Base-by-base conservation (phyloP, 2,329 filamentous ascomycete species). In the Monilinia polystroma region DNA sequence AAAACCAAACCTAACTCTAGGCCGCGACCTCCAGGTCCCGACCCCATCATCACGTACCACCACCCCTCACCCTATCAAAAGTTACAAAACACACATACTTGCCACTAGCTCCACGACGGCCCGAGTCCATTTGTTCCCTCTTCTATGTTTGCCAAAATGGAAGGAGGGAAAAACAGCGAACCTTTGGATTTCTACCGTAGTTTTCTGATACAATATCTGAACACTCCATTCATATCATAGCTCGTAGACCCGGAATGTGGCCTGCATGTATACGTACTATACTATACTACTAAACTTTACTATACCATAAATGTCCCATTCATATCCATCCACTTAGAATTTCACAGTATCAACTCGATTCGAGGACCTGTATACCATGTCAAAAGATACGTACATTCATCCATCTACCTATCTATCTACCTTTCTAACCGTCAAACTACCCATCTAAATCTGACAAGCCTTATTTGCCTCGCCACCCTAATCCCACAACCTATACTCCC, bases 61-160 rank as follows among this genome's bases (percentile, higher is more conserved):
- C 29, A 60, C 58, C 47, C 32, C 58, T 60, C 58, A 51, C 20
- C 58, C 58, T 26, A 60, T 49, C 45, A 60, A 60, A 49, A 60
- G 12, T n/a, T 60, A 26, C 45, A 7, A 29, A 60, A 49, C n/a
- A 16, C 43, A 12, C 29, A 4, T 2, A 38, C 29, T 38, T 60
- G 58, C 29, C 58, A 60, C 58, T 29, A 29, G 58, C n/a, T 60
- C 58, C 58, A 29, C 18, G 47, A 23, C 58, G 58, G 58, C 58
- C 58, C 58, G 58, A 60, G 29, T 45, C 29, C 3, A 51, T 47
- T 11, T 26, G 11, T 51, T 49, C 11, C 20, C 11, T 26, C 23
- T 29, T 26, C 45, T 23, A 51, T 60, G 32, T 35, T 35, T 35
- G 32, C 32, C 32, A 35, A 8, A 35, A 35, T 3, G 7, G 32